phyloP scores from a whole-genome alignment of 305 asterid species.

The Nicotiana rustica region DNA sequence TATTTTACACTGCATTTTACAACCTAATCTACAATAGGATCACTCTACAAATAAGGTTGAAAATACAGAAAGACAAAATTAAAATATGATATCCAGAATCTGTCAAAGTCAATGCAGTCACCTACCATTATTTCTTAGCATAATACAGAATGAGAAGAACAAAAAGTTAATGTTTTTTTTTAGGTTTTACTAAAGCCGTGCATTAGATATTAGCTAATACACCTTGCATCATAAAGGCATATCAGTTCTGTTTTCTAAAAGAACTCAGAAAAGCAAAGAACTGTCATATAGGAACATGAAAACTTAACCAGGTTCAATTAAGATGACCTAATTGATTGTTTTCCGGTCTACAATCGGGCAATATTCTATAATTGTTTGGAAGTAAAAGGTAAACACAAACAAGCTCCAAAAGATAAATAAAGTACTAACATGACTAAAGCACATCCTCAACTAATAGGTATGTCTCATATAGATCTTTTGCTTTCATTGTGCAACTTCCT shows the following conservation, averaged over 20 bases:
- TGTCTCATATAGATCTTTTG: no score
- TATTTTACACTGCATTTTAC: neutral
- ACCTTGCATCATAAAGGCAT: neutral
- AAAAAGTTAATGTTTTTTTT: neutral
- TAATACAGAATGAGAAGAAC: no score
- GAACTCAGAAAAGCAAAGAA: neutral
- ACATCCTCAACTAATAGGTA: no score
- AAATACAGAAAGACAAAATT: neutral
- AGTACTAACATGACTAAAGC: neutral
- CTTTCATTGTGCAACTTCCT: no score
- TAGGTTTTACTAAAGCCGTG: neutral
- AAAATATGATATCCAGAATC: neutral
- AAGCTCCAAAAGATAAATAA: neutral
- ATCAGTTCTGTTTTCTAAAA: neutral
- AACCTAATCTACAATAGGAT: neutral
- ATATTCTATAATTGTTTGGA: neutral
- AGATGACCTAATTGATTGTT: neutral
- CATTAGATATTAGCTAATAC: neutral
- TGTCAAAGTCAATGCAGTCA: neutral
- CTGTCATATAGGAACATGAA: conserved; percentile 9
- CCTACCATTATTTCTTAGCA: neutral
- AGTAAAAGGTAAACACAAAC: neutral
- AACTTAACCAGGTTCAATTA: neutral
- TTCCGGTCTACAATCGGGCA: neutral
- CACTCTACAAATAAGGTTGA: neutral